Conservation (phyloP, 345 rosid genomes). For the Gossypium sturtianum region DNA sequence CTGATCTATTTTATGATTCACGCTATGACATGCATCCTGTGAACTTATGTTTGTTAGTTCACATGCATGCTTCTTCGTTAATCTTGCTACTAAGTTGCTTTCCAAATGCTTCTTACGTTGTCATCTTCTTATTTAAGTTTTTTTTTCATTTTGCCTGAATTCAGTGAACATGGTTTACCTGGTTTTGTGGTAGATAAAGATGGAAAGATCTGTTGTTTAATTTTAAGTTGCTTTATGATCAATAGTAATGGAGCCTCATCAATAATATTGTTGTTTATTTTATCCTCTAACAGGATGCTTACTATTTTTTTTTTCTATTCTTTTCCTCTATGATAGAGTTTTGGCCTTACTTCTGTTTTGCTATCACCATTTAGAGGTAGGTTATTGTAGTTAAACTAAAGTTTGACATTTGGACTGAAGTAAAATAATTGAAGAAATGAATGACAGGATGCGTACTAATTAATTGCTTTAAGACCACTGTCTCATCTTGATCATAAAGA, state of each 20-base stretch:
- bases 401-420: neutral
- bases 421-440: neutral
- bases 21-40: neutral
- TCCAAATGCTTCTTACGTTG: neutral
- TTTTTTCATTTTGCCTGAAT: neutral
- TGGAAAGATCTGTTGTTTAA: neutral
- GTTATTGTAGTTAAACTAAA: neutral
- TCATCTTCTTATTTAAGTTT: neutral
- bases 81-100: neutral
- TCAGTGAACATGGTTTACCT: neutral
- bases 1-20: slow-evolving; percentile 3
- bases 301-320: neutral
- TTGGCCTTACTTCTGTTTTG: neutral
- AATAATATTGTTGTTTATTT: neutral
- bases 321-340: neutral
- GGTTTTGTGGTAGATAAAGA: neutral
- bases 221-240: neutral
- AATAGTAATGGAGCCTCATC: neutral
- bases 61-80: neutral
- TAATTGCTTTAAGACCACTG: too few species aligned
- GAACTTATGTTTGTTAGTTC: neutral
- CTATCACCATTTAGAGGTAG: neutral
- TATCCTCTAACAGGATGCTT: neutral
- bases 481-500: too few species aligned
- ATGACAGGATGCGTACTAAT: neutral